phyloP scores from a whole-genome alignment of 352 stramenopile species.

The Phytopythium vexans region DNA sequence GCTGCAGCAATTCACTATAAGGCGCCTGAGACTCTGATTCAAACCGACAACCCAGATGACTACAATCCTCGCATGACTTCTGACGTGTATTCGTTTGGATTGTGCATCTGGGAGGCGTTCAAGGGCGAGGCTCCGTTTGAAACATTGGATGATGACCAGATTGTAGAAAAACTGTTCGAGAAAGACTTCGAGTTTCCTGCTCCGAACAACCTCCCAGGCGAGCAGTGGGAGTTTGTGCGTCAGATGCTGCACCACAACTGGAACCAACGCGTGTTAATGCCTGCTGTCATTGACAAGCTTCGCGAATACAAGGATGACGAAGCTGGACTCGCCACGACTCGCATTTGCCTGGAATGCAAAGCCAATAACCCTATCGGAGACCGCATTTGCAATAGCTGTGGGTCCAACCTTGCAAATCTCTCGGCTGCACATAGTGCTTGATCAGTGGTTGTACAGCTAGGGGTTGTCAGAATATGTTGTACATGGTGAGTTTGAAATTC shows the following conservation, averaged over 20 bases:
- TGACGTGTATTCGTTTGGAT: constrained; percentile 39
- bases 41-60: not conserved
- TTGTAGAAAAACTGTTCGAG: constrained; percentile 19
- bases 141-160: constrained; percentile 23
- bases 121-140: constrained; percentile 28
- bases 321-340: too few species aligned
- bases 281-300: too few species aligned
- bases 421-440: too few species aligned
- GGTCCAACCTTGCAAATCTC: too few species aligned
- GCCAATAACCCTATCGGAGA: too few species aligned
- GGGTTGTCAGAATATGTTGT: too few species aligned
- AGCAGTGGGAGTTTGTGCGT: constrained; percentile 13
- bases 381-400: too few species aligned
- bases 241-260: constrained; percentile 8
- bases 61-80: constrained; percentile 19
- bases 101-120: constrained; percentile 43
- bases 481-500: too few species aligned
- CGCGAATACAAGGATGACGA: too few species aligned
- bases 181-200: constrained; percentile 9
- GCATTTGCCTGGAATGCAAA: too few species aligned
- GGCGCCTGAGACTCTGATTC: constrained; percentile 15
- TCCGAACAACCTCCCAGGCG: constrained; percentile 11
- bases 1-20: constrained; percentile 1
- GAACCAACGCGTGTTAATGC: constrained; percentile 8
- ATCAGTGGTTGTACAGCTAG: too few species aligned